phyloP scores from a whole-genome alignment of 1,139 yeast genomes.

The Lodderomyces elongisporus region DNA sequence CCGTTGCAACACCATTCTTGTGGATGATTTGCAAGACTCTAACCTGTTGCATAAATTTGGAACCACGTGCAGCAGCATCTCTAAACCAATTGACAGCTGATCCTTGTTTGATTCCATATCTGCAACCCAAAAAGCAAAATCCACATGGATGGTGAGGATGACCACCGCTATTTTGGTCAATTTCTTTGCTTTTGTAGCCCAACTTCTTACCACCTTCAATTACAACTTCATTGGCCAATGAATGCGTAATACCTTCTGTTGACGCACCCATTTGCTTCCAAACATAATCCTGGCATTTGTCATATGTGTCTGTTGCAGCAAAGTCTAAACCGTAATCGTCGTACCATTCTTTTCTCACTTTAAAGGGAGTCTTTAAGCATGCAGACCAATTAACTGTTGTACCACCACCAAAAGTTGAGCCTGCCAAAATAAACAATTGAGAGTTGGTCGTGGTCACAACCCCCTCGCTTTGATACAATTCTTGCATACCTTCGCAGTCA shows the following conservation, averaged over 20 bases:
- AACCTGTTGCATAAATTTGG: slow-evolving; percentile 46
- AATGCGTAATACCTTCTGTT: slow-evolving; percentile 38
- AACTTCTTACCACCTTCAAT: slow-evolving; percentile 45
- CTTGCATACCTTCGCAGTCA: slow-evolving; percentile 34
- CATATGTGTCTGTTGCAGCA: slow-evolving; percentile 43
- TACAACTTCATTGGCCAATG: slow-evolving; percentile 42
- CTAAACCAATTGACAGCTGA: slow-evolving; percentile 49
- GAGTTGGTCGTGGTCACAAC: slow-evolving; percentile 29
- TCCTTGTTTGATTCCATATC: slow-evolving; percentile 53
- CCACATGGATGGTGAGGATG: slow-evolving; percentile 47
- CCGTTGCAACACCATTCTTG: slow-evolving; percentile 40
- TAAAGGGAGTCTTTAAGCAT: slow-evolving; percentile 47
- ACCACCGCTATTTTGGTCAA: slow-evolving; percentile 50
- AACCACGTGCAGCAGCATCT: slow-evolving; percentile 47
- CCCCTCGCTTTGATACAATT: slow-evolving; percentile 42
- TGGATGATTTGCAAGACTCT: slow-evolving; percentile 38
- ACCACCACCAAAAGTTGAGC: slow-evolving; percentile 59
- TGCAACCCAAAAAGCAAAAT: slow-evolving; percentile 51
- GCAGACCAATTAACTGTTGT: slow-evolving; percentile 64
- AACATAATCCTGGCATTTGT: slow-evolving; percentile 45
- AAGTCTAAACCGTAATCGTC: slow-evolving; percentile 45
- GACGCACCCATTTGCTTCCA: slow-evolving; percentile 50
- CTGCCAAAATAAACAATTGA: slow-evolving; percentile 43
- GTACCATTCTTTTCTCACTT: slow-evolving; percentile 54
- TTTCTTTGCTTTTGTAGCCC: slow-evolving; percentile 38